Conservation (phyloP, 768 basidiomycete species). For the Porphyrellus cyaneotinctus region DNA sequence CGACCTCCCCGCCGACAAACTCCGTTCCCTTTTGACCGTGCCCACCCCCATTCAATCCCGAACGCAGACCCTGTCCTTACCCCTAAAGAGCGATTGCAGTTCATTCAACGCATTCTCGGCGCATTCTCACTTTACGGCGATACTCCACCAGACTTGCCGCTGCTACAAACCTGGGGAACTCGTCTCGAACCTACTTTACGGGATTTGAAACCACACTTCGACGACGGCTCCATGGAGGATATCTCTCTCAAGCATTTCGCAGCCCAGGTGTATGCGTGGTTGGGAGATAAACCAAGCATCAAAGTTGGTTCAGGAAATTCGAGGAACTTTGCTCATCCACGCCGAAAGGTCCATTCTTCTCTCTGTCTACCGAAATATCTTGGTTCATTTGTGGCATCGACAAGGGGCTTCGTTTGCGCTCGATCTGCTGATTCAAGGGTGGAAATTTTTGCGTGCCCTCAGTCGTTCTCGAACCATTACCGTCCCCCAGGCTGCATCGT, state of each 20-base stretch:
- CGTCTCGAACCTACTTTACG: constrained; percentile 36
- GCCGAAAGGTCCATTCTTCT: constrained; percentile 23
- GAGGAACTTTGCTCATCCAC: constrained; percentile 15
- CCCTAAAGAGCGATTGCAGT: constrained; percentile 24
- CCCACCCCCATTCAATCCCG: constrained; percentile 30
- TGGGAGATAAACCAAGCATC: constrained; percentile 37
- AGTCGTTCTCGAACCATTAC: constrained; percentile 6
- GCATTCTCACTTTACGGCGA: constrained; percentile 15
- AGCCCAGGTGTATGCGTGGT: constrained; percentile 34
- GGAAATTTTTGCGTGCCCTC: constrained; percentile 30
- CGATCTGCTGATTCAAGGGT: constrained; percentile 39
- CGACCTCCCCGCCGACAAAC: constrained; percentile 4
- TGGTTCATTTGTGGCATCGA: constrained; percentile 34
- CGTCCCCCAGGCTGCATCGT: constrained; percentile 16
- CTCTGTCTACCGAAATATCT: constrained; percentile 35
- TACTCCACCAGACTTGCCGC: constrained; percentile 14
- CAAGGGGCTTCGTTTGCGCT: constrained; percentile 33
- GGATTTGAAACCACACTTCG: constrained; percentile 23
- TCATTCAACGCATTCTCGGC: constrained; percentile 24
- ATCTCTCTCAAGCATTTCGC: constrained; percentile 26
- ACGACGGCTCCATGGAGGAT: constrained; percentile 16
- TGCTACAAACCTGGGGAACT: constrained; percentile 34
- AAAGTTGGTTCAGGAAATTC: constrained; percentile 24
- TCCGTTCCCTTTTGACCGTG: constrained; percentile 20
- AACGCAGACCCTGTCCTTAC: constrained; percentile 16